phyloP scores from a whole-genome alignment of 2,329 filamentous ascomycete genomes.

The Aureobasidium vineae region DNA sequence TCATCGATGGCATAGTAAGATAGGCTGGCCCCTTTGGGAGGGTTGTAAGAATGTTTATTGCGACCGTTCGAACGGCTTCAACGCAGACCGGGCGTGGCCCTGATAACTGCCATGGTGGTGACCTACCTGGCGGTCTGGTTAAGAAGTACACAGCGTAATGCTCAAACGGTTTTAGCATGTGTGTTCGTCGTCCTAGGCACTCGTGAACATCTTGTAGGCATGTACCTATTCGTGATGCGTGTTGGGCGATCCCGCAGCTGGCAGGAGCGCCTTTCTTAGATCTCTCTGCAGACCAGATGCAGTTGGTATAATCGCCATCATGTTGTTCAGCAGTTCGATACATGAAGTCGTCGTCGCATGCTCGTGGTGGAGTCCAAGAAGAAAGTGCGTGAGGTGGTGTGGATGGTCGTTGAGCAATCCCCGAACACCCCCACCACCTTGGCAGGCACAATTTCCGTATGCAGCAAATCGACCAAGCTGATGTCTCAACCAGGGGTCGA shows the following conservation, averaged over 20 bases:
- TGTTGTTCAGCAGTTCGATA: too few species aligned
- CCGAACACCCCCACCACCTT: constrained; percentile 1
- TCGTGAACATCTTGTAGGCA: background rate
- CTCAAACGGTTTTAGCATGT: constrained; percentile 17
- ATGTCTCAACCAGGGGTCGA: constrained; percentile 16
- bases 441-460: constrained; percentile 22
- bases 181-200: background rate
- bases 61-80: constrained; percentile 22
- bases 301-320: background rate
- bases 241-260: background rate
- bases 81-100: constrained; percentile 20
- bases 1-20: constrained; percentile 20
- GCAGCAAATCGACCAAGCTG: constrained; percentile 14
- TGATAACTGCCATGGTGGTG: constrained; percentile 15
- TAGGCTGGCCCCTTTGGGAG: constrained; percentile 26
- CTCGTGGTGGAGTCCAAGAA: background rate
- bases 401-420: constrained; percentile 21
- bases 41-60: constrained; percentile 18
- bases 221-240: background rate
- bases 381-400: background rate
- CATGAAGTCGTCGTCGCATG: background rate
- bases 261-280: background rate
- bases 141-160: background rate
- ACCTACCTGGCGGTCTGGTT: constrained; percentile 6
- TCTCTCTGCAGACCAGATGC: background rate